Base-by-base conservation (phyloP, 2,329 filamentous ascomycete species). In the Paracoccidioides brasiliensis region DNA sequence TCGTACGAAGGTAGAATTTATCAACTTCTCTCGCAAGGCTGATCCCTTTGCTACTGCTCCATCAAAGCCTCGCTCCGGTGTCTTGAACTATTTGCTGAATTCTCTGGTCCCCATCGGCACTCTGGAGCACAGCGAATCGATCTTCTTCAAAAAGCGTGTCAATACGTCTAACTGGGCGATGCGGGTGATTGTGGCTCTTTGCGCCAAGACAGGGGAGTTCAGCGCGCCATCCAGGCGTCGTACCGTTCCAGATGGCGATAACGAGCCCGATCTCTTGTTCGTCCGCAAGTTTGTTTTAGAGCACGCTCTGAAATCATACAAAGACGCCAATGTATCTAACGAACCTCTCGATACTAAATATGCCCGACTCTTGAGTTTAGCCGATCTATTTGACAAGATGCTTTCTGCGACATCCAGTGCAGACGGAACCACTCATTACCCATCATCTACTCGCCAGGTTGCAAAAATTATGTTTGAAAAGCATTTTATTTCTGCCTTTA, bases 391-490 rank as follows among this genome's bases (percentile, higher is more conserved):
- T 80, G 85, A 90, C 62, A 84, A 88, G 57, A 93, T 98, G 81
- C 83, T 96, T 60, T 88, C 85, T 56, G 87, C 88, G 46, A 86
- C 86, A 67, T 82, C 89, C 12, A 86, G 80, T 63, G 78, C 81
- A 14, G 76, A 76, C 48, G 72, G 72, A 60, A 73, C 72, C 58
- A 71, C 70, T 58, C 75, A 68, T 58, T 69, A 63, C 60, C 74
- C 54, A 64, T 77, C 61, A 45, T 90, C 90, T 6, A 86, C 90
- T 60, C 84, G 86, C 63, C 90, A 95, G 66, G 80, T 98, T 62
- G 85, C 88, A 38, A 88, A 90, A 62, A 83, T 96, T 58, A 98
- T 98, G 93, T 97, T 95, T 64, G 93, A 98, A 72, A 98, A 97
- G 74, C 90, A 94, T 55, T 95, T 93, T 68, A 84, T 97, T 58